Percentiles rank a stretch among this genome's conserved stretches.
Conservation (phyloP, 768 basidiomycete genomes). For the Calocybe cyanea region DNA sequence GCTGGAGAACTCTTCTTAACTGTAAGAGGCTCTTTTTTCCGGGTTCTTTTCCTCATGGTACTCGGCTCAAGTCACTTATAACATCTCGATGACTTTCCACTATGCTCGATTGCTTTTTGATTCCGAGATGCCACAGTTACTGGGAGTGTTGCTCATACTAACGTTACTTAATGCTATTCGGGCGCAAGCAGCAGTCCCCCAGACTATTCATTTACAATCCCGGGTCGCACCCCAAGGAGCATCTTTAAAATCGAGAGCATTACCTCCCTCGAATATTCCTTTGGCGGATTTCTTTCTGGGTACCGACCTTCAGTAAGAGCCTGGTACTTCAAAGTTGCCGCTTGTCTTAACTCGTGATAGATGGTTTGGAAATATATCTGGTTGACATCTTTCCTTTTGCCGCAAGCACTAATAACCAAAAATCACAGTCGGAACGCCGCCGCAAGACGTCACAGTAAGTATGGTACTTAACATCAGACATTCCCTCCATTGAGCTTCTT, state of each 20-base stretch:
- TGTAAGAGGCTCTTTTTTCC: not conserved
- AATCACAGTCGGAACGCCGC: slow-evolving; percentile 47
- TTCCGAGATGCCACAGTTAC: slow-evolving; percentile 1
- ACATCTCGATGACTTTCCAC: too few relatives aligned
- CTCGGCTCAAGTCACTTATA: too few relatives aligned
- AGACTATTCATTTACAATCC: slow-evolving; percentile 24
- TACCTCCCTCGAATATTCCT: slow-evolving; percentile 38
- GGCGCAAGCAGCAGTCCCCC: slow-evolving; percentile 8
- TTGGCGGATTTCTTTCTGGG: slow-evolving; percentile 51
- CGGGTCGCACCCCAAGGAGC: slow-evolving; percentile 8
- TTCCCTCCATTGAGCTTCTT: slow-evolving; percentile 4
- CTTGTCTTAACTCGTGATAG: slow-evolving; percentile 21
- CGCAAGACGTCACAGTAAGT: slow-evolving; percentile 39
- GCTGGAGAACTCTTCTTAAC: not conserved
- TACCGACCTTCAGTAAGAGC: slow-evolving; percentile 52
- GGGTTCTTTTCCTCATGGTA: not conserved
- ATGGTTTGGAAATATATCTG: slow-evolving; percentile 51
- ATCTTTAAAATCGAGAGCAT: slow-evolving; percentile 29
- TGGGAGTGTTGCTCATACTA: not conserved
- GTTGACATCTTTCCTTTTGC: slow-evolving; percentile 17
- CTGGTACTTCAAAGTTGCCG: not conserved
- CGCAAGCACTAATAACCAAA: not conserved
- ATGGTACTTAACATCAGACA: not conserved
- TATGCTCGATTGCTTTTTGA: too few relatives aligned
- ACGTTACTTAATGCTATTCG: slow-evolving; percentile 2